A percentile compares a stretch with the other conserved stretches of the same genome.
Conservation (phyloP, 2,329 filamentous ascomycete species). For the Lasiodiplodia theobromae region DNA sequence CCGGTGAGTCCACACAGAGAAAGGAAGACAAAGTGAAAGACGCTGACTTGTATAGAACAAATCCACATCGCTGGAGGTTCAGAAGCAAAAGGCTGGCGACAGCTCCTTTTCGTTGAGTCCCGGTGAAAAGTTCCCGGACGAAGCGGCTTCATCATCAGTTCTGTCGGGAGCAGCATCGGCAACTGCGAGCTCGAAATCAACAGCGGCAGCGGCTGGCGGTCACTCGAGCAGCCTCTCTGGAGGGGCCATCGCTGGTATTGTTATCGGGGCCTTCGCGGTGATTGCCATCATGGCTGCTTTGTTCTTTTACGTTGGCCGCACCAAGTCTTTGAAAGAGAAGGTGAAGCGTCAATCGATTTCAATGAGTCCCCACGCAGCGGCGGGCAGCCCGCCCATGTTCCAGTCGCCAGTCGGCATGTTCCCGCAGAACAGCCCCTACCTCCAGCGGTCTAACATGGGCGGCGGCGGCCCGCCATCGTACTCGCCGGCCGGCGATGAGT, state of each 20-base stretch:
- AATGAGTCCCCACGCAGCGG: conserved; percentile 14
- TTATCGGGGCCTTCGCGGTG: conserved; percentile 67
- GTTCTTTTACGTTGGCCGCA: conserved; percentile 69
- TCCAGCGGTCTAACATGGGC: conserved; percentile 12
- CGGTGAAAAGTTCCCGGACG: conserved; percentile 49
- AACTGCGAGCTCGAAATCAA: not conserved
- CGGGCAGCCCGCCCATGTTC: conserved; percentile 23
- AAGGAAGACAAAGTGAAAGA: not conserved
- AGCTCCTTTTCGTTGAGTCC: conserved; percentile 42
- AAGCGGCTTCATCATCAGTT: conserved; percentile 34
- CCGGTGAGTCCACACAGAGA: conserved; percentile 53
- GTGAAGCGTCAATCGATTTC: not conserved
- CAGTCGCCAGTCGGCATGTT: conserved; percentile 23
- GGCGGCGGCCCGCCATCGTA: conserved; percentile 18
- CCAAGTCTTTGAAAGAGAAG: conserved; percentile 26
- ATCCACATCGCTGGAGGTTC: conserved; percentile 9
- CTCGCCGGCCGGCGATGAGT: conserved; percentile 18
- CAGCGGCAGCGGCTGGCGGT: not conserved
- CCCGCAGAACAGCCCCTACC: conserved; percentile 3
- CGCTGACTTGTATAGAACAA: conserved; percentile 25
- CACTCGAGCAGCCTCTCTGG: conserved; percentile 40
- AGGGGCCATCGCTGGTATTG: conserved; percentile 60
- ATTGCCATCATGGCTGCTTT: conserved; percentile 67
- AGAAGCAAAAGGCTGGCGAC: conserved; percentile 34
- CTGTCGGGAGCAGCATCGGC: not conserved